phyloP scores from a whole-genome alignment of 169 alveolate genomes.

The Toxoplasma gondii region DNA sequence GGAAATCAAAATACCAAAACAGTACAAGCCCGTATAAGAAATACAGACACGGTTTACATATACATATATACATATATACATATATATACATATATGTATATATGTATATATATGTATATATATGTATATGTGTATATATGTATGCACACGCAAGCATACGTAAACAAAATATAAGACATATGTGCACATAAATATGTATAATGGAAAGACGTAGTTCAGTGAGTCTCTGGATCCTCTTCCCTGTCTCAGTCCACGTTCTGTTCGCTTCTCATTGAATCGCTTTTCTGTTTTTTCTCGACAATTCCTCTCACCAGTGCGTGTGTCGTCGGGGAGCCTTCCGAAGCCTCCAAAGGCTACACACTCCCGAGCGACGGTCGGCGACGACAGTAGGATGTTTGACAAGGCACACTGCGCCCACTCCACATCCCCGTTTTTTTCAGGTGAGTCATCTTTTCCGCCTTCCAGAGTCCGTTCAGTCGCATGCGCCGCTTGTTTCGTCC shows the following conservation, averaged over 20 bases:
- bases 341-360: constrained; percentile 27
- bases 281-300: not conserved
- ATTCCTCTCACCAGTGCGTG: not conserved
- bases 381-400: not conserved
- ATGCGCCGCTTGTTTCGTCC: not conserved
- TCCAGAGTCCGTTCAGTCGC: too few relatives aligned
- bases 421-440: not conserved
- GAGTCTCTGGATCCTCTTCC: too few relatives aligned
- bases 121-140: not conserved
- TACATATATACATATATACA: not conserved
- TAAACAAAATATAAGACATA: not conserved
- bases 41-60: not conserved
- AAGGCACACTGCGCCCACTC: not conserved
- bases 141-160: not conserved
- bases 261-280: not conserved
- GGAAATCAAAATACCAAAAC: too few relatives aligned
- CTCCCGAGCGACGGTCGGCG: not conserved
- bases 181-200: too few relatives aligned
- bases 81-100: not conserved
- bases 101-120: not conserved
- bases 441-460: not conserved
- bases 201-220: too few relatives aligned
- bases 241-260: not conserved
- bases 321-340: constrained; percentile 23
- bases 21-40: not conserved